Evolutionary conservation across 2,329 filamentous ascomycete species (phyloP), one percentile per base, ranked within the genome.

Genomic region (Xenoacremonium recifei): DNA sequence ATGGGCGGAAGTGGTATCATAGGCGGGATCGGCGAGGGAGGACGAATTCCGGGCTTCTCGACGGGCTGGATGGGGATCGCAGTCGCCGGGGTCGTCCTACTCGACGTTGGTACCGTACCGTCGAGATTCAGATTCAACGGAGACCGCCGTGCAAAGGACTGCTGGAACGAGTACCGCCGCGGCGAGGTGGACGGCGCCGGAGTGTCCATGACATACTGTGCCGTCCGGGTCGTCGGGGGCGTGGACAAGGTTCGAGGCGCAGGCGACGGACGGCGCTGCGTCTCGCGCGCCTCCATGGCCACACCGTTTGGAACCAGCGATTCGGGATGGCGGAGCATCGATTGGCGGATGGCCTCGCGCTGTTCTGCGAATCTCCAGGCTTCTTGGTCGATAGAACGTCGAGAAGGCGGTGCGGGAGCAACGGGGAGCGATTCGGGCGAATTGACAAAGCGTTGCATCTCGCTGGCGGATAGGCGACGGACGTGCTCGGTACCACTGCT

Each of bases 1-100:
- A 85, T 82, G 9, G 82, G 82, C 10, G 81, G 81, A 0, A 84
- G 68, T 5, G 81, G 81, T 42, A 84, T 80, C 3, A 74, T 64
- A 9, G 75, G 68, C 11, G 75, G 71, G 3, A 81, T 71, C 2
- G 76, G 73, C 6, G 76, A 77, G 0, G 71, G 66, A 0, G 71
- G 53, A 4, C 68, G 58, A 21, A 58, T 46, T 31, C 58, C 61
- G 21, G 44, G n/a, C 21, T 40, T 32, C 23, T 57, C 34, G 32
- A 50, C 44, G 18, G 57, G 37, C 29, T 58, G 54, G 2, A 55
- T 16, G 1, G 57, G 54, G 23, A 60, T 59, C 4, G 55, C 54
- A 2, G 65, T 53, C 6, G 54, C 51, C 15, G 56, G 54, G 6
- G 40, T 49, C 10, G 51, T 45, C 34, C 49, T 45, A 4, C 37